A percentile compares a stretch with the other conserved stretches of the same genome.
Evolutionary conservation across 768 basidiomycete species (phyloP).

Genomic region (Hortiboletus campestris): DNA sequence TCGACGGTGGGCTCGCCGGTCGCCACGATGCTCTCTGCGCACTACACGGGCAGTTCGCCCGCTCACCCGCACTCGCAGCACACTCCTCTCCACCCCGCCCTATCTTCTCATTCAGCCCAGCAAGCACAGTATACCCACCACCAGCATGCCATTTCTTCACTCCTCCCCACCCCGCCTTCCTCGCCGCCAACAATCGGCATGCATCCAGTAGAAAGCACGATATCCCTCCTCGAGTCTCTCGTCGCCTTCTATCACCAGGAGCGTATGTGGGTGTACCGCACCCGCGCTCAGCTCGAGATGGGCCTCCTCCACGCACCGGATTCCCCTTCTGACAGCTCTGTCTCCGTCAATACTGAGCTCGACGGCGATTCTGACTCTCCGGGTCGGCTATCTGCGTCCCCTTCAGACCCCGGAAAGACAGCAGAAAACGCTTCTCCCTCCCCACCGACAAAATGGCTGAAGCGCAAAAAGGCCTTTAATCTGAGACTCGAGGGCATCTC

Average conservation of each 20-base stretch:
- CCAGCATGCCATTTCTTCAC: constrained; percentile 31
- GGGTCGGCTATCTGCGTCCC: constrained; percentile 18
- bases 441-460: constrained; percentile 43
- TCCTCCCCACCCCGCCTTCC: constrained; percentile 33
- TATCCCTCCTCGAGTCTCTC: constrained; percentile 60
- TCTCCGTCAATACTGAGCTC: constrained; percentile 7
- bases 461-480: constrained; percentile 59
- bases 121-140: constrained; percentile 22
- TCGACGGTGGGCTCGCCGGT: background rate
- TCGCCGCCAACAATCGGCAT: constrained; percentile 32
- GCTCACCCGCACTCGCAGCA: constrained; percentile 21
- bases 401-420: constrained; percentile 27
- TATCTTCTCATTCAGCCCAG: constrained; percentile 25
- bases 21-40: constrained; percentile 70
- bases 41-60: constrained; percentile 22
- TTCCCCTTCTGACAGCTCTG: constrained; percentile 3
- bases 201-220: constrained; percentile 46
- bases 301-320: constrained; percentile 30
- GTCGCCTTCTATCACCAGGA: constrained; percentile 68
- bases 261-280: constrained; percentile 69
- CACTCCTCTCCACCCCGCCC: constrained; percentile 30
- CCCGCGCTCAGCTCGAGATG: constrained; percentile 58
- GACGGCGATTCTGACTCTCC: constrained; percentile 24
- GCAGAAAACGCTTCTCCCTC: constrained; percentile 30
- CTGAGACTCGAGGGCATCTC: constrained; percentile 48